phyloP scores from a whole-genome alignment of 2,329 filamentous ascomycete genomes.

The Pseudocercospora fijiensis region DNA sequence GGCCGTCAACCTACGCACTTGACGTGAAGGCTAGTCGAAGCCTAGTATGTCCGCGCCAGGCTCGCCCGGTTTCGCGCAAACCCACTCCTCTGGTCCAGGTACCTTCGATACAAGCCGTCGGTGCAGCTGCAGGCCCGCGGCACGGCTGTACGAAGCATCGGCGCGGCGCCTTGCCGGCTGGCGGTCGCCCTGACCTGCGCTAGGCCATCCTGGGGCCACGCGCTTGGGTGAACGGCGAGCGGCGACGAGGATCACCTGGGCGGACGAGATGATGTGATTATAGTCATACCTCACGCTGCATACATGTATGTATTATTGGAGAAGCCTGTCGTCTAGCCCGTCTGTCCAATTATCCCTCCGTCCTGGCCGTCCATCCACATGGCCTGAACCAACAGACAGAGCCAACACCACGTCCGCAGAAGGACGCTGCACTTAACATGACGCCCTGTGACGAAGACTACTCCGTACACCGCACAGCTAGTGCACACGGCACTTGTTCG shows the following conservation, averaged over 20 bases:
- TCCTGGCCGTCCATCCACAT: neutral
- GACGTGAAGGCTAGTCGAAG: neutral
- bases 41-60: neutral
- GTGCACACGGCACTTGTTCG: constrained; percentile 9
- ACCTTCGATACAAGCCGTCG: constrained; percentile 6
- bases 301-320: neutral
- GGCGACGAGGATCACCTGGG: neutral
- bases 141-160: neutral
- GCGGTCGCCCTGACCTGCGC: neutral
- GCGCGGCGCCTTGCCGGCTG: neutral
- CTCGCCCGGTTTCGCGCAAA: constrained; percentile 6
- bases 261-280: constrained; percentile 1
- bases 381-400: constrained; percentile 1
- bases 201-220: constrained; percentile 2
- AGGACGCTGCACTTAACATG: constrained; percentile 6
- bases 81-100: constrained; percentile 20
- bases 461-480: neutral
- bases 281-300: neutral
- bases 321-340: neutral
- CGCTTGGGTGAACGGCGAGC: constrained; percentile 7
- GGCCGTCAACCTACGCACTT: neutral
- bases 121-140: neutral
- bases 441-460: constrained; percentile 2
- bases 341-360: no score
- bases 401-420: neutral